A percentile compares a stretch with the other conserved stretches of the same genome.
These are phyloP conservation scores for Nicotiana knightiana DNA, from an alignment of 257 asterid genomes.

Conservation along the genomic window DNA sequence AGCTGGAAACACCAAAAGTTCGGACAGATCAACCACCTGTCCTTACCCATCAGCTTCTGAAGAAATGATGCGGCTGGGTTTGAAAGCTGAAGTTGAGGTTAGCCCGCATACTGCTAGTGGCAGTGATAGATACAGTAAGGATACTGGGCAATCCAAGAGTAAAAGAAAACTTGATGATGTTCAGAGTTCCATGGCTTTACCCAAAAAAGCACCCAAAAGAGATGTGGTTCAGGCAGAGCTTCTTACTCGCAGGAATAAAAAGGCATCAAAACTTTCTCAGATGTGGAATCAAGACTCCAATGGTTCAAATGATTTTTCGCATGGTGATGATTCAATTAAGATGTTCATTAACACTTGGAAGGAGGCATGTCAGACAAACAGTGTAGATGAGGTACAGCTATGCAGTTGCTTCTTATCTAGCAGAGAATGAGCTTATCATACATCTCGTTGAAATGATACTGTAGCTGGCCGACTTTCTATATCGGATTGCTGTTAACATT, in stretches of 20 bases:
- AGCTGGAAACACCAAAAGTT: conserved; percentile 26
- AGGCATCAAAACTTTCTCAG: conserved; percentile 9
- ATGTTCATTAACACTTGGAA: conserved; percentile 71
- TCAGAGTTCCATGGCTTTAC: conserved; percentile 26
- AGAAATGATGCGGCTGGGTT: conserved; percentile 69
- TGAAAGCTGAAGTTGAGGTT: conserved; percentile 42
- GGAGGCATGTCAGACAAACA: conserved; percentile 56
- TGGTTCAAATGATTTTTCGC: conserved; percentile 20
- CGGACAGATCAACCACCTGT: conserved; percentile 67
- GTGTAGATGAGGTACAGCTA: conserved; percentile 54
- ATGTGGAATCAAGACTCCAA: conserved; percentile 9
- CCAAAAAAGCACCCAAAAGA: conserved; percentile 41
- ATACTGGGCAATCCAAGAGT: conserved; percentile 29
- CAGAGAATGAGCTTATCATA: background rate
- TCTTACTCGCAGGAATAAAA: conserved; percentile 6
- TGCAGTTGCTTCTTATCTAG: background rate
- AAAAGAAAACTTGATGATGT: conserved; percentile 46
- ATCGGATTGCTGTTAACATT: background rate
- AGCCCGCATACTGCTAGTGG: conserved; percentile 21
- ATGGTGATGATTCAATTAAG: conserved; percentile 45
- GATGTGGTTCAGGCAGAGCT: conserved; percentile 19
- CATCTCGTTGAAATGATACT: background rate
- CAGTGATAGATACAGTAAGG: conserved; percentile 22
- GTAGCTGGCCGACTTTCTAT: background rate
- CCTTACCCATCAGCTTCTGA: conserved; percentile 96